These are phyloP conservation scores for Acidiella bohemica DNA, from an alignment of 495 filamentous ascomycete species.

Conservation along the genomic window DNA sequence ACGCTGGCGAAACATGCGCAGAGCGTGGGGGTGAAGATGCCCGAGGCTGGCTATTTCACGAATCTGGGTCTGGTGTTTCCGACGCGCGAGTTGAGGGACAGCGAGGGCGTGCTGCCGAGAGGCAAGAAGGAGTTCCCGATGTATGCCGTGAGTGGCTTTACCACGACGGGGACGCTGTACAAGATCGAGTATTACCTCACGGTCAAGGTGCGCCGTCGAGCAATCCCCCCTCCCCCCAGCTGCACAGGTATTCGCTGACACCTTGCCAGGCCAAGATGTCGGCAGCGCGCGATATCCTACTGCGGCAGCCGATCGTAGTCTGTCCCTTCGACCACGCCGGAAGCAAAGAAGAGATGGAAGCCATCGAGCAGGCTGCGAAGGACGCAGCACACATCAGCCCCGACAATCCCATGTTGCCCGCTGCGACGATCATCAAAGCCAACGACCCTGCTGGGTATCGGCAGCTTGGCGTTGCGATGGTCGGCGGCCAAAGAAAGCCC, in stretches of 20 bases:
- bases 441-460: constrained; percentile 62
- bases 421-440: constrained; percentile 65
- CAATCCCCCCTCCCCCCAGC: not conserved
- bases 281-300: constrained; percentile 75
- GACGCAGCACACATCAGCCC: constrained; percentile 76
- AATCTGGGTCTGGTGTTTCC: constrained; percentile 87
- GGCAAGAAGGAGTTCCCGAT: constrained; percentile 78
- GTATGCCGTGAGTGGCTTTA: constrained; percentile 80
- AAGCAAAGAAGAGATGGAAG: constrained; percentile 97
- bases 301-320: constrained; percentile 89
- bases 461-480: constrained; percentile 68
- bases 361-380: constrained; percentile 86
- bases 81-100: constrained; percentile 74
- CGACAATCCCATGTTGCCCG: constrained; percentile 78
- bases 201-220: constrained; percentile 58
- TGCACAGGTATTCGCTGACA: not conserved
- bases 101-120: constrained; percentile 74
- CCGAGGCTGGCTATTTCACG: constrained; percentile 77
- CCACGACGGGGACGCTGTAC: constrained; percentile 85
- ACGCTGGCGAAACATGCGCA: constrained; percentile 74
- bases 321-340: constrained; percentile 89
- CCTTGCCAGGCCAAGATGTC: constrained; percentile 65
- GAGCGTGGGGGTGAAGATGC: constrained; percentile 62
- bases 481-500: constrained; percentile 74
- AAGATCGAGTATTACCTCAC: constrained; percentile 96